Percentiles rank a stretch among this genome's conserved stretches.
Evolutionary conservation across 495 filamentous ascomycete genomes (phyloP).

Genomic region (Hypoxylon fragiforme): DNA sequence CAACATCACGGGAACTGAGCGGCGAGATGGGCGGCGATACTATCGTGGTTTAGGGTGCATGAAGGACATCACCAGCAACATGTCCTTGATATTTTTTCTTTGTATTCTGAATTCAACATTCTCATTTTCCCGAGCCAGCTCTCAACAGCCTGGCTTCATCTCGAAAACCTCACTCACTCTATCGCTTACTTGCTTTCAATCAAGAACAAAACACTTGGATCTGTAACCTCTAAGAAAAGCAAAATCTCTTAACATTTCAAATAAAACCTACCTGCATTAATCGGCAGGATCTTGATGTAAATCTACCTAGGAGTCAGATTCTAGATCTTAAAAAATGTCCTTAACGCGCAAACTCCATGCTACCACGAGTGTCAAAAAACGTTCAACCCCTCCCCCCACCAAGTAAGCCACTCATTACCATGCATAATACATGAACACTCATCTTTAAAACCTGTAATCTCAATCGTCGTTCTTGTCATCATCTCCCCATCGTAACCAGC

Average conservation of each 20-base stretch:
- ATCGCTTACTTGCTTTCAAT: too few species aligned
- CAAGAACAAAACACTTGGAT: too few species aligned
- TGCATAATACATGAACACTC: too few species aligned
- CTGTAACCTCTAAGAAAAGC: too few species aligned
- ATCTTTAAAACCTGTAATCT: not conserved
- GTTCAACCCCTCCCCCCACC: not conserved
- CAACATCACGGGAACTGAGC: conserved; percentile 53
- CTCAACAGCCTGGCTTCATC: conserved; percentile 19
- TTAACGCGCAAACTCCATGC: conserved; percentile 34
- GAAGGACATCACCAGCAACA: not conserved
- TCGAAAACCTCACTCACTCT: not conserved
- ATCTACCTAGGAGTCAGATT: conserved; percentile 8
- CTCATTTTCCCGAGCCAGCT: conserved; percentile 15
- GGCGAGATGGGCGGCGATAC: conserved; percentile 62
- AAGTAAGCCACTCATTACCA: conserved; percentile 13
- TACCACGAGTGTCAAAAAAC: conserved; percentile 19
- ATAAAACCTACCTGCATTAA: conserved; percentile 18
- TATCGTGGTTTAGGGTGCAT: conserved; percentile 6
- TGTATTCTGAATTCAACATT: conserved; percentile 31
- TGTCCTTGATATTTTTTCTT: not conserved
- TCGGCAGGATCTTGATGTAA: conserved; percentile 13
- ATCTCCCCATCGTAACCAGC: conserved; percentile 39
- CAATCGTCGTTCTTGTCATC: conserved; percentile 25
- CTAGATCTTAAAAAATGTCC: conserved; percentile 23
- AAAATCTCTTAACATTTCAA: conserved; percentile 1